Conservation (phyloP, 805 yeast genomes). For the Nakazawaea sp. region DNA sequence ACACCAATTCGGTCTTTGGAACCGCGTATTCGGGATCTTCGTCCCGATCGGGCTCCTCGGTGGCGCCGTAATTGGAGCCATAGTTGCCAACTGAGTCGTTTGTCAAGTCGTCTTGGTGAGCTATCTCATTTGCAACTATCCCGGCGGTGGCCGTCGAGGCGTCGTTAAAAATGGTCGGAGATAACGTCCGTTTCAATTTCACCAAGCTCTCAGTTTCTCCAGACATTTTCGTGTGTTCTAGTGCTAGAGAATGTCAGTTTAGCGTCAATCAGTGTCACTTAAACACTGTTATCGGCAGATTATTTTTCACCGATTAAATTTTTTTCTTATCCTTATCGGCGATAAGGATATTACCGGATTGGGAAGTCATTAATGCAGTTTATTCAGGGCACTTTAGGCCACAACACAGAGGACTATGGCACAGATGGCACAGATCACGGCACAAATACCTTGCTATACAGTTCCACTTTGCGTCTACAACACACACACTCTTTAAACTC, state of each 20-base stretch:
- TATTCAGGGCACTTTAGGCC: too few species aligned
- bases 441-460: slow-evolving; percentile 51
- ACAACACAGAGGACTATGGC: too few species aligned
- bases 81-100: neutral
- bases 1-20: slow-evolving; percentile 2
- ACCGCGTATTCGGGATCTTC: slow-evolving; percentile 6
- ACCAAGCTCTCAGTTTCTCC: too few species aligned
- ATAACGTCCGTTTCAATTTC: slow-evolving; percentile 1
- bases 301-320: too few species aligned
- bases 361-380: too few species aligned
- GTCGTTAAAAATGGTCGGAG: slow-evolving; percentile 10
- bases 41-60: neutral
- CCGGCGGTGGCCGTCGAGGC: slow-evolving; percentile 13
- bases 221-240: too few species aligned
- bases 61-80: neutral
- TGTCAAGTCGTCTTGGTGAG: neutral
- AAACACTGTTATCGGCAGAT: too few species aligned
- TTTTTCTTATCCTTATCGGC: too few species aligned
- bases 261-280: too few species aligned
- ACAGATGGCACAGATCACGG: too few species aligned
- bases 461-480: slow-evolving; percentile 70
- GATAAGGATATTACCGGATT: too few species aligned
- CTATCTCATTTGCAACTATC: slow-evolving; percentile 11
- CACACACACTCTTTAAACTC: slow-evolving; percentile 79
- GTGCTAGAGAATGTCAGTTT: too few species aligned